These are phyloP conservation scores for Ettlia oleoabundans DNA, from an alignment of 139 green algal species.

Conservation along the genomic window DNA sequence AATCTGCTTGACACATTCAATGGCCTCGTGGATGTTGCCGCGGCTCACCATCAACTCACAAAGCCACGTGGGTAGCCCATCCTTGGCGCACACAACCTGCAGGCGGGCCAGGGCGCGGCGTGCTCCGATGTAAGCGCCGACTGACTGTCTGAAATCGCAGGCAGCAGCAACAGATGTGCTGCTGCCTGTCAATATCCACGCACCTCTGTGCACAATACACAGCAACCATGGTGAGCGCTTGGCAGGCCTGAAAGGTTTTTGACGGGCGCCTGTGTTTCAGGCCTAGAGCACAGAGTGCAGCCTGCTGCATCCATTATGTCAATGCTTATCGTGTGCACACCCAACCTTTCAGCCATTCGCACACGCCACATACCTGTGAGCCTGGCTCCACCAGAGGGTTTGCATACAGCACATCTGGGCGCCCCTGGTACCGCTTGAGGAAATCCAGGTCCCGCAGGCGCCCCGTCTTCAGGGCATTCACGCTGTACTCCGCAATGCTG, in stretches of 20 bases:
- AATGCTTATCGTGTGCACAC: background rate
- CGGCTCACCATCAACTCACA: conserved; percentile 69
- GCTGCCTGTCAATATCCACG: too few species aligned
- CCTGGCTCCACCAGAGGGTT: conserved; percentile 69
- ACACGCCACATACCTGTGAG: conserved; percentile 37
- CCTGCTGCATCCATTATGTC: too few species aligned
- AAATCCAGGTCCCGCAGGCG: conserved; percentile 55
- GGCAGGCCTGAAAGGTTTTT: too few species aligned
- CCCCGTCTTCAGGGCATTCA: conserved; percentile 79
- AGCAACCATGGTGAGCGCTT: too few species aligned
- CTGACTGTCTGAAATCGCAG: background rate
- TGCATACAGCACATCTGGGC: conserved; percentile 80
- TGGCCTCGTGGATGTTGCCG: conserved; percentile 70
- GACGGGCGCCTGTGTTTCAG: too few species aligned
- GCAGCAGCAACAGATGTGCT: background rate
- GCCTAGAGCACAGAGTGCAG: too few species aligned
- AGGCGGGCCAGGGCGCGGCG: background rate
- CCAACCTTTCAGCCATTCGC: background rate
- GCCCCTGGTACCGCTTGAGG: conserved; percentile 60
- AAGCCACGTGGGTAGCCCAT: conserved; percentile 92
- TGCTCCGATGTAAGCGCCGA: background rate
- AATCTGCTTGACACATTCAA: conserved; percentile 55
- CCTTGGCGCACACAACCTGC: conserved; percentile 65
- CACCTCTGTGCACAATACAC: too few species aligned
- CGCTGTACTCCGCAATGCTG: conserved; percentile 81